Base-by-base conservation (phyloP, 345 rosid species). In the Lumnitzera racemosa region DNA sequence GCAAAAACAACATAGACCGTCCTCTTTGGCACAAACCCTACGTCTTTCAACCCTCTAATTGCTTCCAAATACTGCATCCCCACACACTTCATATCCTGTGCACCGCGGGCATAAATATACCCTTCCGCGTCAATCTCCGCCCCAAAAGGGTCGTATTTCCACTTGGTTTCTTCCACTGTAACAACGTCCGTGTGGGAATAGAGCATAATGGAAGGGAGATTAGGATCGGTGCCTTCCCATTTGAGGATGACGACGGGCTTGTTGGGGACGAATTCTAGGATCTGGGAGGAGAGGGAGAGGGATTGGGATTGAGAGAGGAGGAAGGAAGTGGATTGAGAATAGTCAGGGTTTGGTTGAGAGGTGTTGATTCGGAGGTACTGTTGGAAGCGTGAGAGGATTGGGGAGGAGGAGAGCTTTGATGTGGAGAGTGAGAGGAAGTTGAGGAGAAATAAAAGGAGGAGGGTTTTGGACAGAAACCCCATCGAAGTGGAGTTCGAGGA, bases 21-120 rank as follows among this genome's bases (percentile, higher is more conserved):
- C 25, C 99, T 86, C 64, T 69, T 20, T 0, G 97, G 97, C 24
- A 25, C 70, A 64, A 84, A 94, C 12, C 89, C 88, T 27, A 80
- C 72, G 47, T 78, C 59, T 65, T 78, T 83, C 71, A 90, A 63
- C 71, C 67, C 74, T 46, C 99, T 90, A 55, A 84, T 67, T 27
- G 99, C 99, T 69, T 90, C 97, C 65, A 90, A 76, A 61, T 94
- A 86, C 85, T 90, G 99, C 89, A 78, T 81, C 11, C 97, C 95
- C 17, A 94, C 96, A 66, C 99, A 94, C 83, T 94, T 94, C 97
- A 94, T 94, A 73, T 94, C 99, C 83, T 90, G 99, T 0, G 97
- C 86, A 36, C 99, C 99, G 67, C 99, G 72, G 48, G 92, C 99
- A 23, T 66, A 90, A 61, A 94, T 86, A 53, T 82, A 59, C 2